These are phyloP conservation scores for Mycena olivaceomarginata DNA, from an alignment of 768 basidiomycete genomes.

Conservation along the genomic window DNA sequence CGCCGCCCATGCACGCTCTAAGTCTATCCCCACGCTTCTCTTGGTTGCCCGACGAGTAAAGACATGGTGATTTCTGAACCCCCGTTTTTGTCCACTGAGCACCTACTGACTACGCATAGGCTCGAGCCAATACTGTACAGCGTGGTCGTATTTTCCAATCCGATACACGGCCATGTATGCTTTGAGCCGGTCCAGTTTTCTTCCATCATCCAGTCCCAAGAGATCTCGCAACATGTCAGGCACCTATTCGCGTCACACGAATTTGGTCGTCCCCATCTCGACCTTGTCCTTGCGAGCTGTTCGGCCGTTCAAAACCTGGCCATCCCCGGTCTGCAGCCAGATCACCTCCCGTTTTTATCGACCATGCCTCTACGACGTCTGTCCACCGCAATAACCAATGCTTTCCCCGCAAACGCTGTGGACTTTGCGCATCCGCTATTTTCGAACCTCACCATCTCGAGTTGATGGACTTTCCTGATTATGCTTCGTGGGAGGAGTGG, in stretches of 20 bases:
- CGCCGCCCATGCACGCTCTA: not conserved
- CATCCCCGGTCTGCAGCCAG: not conserved
- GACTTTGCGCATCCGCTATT: conserved; percentile 23
- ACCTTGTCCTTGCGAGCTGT: not conserved
- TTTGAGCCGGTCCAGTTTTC: not conserved
- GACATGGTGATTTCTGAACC: not conserved
- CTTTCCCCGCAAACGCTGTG: not conserved
- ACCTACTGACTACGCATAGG: not conserved
- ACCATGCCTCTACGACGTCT: conserved; percentile 12
- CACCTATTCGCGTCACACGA: not conserved
- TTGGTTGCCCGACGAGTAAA: conserved; percentile 26
- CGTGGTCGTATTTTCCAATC: conserved; percentile 9
- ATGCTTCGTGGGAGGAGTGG: conserved; percentile 9
- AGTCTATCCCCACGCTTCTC: conserved; percentile 12
- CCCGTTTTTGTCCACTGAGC: not conserved
- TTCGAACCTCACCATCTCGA: conserved; percentile 18
- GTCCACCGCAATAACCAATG: not conserved
- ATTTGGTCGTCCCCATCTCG: not conserved
- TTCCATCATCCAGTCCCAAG: conserved; percentile 10
- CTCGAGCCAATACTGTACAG: conserved; percentile 21
- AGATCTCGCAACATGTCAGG: conserved; percentile 4
- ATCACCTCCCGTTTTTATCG: conserved; percentile 6
- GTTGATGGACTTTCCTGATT: not conserved
- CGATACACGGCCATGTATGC: not conserved
- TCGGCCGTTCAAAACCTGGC: not conserved